These are phyloP conservation scores for Nemania bipapillata DNA, from an alignment of 2,329 filamentous ascomycete species.

Conservation along the genomic window DNA sequence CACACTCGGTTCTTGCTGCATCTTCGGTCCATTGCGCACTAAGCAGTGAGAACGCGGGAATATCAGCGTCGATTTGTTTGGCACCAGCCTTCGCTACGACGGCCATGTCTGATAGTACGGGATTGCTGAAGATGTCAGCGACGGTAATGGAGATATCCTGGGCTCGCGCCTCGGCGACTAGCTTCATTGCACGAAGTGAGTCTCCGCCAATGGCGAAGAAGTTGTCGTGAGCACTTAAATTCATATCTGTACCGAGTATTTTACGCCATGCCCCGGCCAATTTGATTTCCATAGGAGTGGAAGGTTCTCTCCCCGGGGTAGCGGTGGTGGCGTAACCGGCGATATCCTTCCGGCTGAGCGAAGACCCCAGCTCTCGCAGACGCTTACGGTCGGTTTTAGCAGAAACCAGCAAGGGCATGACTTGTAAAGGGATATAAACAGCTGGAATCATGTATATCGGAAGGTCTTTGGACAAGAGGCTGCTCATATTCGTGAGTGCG, in stretches of 20 bases:
- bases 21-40: conserved; percentile 51
- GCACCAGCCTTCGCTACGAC: conserved; percentile 48
- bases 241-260: conserved; percentile 52
- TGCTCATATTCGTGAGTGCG: conserved; percentile 47
- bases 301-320: conserved; percentile 52
- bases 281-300: conserved; percentile 54
- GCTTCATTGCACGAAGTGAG: conserved; percentile 63
- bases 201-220: conserved; percentile 55
- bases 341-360: conserved; percentile 57
- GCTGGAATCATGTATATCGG: conserved; percentile 62
- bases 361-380: conserved; percentile 58
- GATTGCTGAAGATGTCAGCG: conserved; percentile 59
- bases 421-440: conserved; percentile 58
- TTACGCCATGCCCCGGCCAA: conserved; percentile 54
- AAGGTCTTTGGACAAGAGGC: conserved; percentile 51
- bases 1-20: conserved; percentile 53
- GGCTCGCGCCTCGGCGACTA: conserved; percentile 58
- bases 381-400: conserved; percentile 63
- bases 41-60: conserved; percentile 57
- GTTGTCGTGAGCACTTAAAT: conserved; percentile 49
- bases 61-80: conserved; percentile 43
- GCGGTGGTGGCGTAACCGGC: conserved; percentile 50
- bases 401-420: conserved; percentile 61
- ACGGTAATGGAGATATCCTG: conserved; percentile 57
- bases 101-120: conserved; percentile 59